Evolutionary conservation across 1,284 basidiomycete genomes (phyloP).

Genomic region (Fomes fomentarius): DNA sequence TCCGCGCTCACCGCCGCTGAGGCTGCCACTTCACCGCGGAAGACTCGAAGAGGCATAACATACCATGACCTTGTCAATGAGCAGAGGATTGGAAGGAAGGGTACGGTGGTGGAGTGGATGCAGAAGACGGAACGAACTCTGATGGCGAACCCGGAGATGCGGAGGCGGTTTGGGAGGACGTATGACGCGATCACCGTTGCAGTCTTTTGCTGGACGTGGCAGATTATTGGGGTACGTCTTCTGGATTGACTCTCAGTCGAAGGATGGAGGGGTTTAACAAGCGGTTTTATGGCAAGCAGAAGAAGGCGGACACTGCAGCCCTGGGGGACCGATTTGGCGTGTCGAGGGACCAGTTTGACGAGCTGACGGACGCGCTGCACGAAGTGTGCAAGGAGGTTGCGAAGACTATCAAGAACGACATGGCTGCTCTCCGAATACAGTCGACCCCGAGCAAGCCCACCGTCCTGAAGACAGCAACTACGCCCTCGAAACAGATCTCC

Average conservation of each 20-base stretch:
- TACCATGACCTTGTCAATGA: slow-evolving; percentile 23
- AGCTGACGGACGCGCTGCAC: slow-evolving; percentile 25
- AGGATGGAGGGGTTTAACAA: neutral
- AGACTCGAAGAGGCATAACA: slow-evolving; percentile 5
- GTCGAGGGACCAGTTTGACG: slow-evolving; percentile 22
- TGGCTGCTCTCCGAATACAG: slow-evolving; percentile 11
- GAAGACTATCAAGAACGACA: slow-evolving; percentile 14
- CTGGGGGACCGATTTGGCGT: slow-evolving; percentile 18
- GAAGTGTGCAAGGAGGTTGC: slow-evolving; percentile 21
- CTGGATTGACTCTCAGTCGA: neutral
- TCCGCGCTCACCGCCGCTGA: slow-evolving; percentile 27
- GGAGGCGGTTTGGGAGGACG: slow-evolving; percentile 17
- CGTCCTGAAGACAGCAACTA: neutral
- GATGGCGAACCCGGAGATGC: slow-evolving; percentile 23
- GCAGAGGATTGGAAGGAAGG: slow-evolving; percentile 18
- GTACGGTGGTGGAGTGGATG: slow-evolving; percentile 26
- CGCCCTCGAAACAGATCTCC: slow-evolving; percentile 2
- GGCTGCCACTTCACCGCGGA: neutral
- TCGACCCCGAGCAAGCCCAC: neutral
- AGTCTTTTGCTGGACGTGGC: slow-evolving; percentile 30
- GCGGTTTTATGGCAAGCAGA: slow-evolving; percentile 3
- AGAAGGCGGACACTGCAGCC: slow-evolving; percentile 11
- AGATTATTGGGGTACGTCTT: slow-evolving; percentile 21
- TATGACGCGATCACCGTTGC: slow-evolving; percentile 26
- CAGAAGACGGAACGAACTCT: slow-evolving; percentile 27